A percentile compares a stretch with the other conserved stretches of the same genome.
These are phyloP conservation scores for Tothia fuscella DNA, from an alignment of 2,329 filamentous ascomycete genomes.

Conservation along the genomic window DNA sequence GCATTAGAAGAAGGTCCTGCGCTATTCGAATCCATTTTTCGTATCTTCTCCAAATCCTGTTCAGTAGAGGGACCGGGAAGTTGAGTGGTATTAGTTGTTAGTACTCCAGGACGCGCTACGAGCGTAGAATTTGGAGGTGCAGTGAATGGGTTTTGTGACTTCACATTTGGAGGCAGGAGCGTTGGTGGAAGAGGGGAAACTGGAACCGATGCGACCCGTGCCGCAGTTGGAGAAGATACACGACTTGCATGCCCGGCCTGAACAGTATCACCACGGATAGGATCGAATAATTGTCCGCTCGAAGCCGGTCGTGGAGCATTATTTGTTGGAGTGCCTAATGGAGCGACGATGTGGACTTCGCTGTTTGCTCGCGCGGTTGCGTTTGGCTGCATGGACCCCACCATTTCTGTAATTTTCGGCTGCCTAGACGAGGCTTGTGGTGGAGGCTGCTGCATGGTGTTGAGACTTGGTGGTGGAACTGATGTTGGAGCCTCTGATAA, in stretches of 20 bases:
- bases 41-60: conserved; percentile 17
- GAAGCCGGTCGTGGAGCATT: conserved; percentile 37
- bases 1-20: conserved; percentile 31
- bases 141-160: conserved; percentile 1
- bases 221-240: conserved; percentile 38
- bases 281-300: conserved; percentile 78
- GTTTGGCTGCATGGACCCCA: conserved; percentile 18
- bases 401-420: conserved; percentile 30
- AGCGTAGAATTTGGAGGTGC: neutral
- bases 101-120: neutral
- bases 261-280: conserved; percentile 55
- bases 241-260: conserved; percentile 32
- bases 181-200: conserved; percentile 26
- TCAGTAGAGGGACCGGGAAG: conserved; percentile 18
- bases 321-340: neutral
- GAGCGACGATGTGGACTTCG: conserved; percentile 15
- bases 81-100: neutral
- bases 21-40: conserved; percentile 22
- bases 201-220: conserved; percentile 39
- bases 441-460: conserved; percentile 8
- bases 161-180: neutral
- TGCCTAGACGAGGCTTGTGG: conserved; percentile 17
- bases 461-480: conserved; percentile 9
- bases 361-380: conserved; percentile 10
- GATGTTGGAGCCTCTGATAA: conserved; percentile 5